Evolutionary conservation across 23 red algal genomes (phyloP), one percentile per base, ranked within the genome.

Genomic region (Gracilaria vermiculophylla): DNA sequence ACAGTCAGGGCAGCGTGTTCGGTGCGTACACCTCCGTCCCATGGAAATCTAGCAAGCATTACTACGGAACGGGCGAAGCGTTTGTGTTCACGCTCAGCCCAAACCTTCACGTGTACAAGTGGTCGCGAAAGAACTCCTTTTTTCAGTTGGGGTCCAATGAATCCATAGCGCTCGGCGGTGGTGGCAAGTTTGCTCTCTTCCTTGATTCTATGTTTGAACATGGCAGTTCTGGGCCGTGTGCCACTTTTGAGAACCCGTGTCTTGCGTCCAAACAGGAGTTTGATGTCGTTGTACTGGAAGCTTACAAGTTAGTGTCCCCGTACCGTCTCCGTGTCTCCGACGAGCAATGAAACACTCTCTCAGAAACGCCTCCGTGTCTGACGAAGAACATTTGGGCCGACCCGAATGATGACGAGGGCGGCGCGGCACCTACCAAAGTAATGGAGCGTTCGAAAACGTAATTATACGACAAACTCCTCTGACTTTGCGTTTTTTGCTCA

Each of bases 121-220:
- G 93, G 93, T 81, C 83, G 21, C 21, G 80, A 2, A 47, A 77
- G 10, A 95, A 95, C 58, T 76, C 78, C 31, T 95, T 78, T 51
- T 95, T 95, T 78, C 93, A 95, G 67, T 47, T 95, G 1, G 76
- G 60, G 1, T 78, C 75, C 14, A 34, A 47, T 29, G 75, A 89
- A 20, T 60, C 71, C 14, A 28, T 95, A 45, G 83, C 93, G 16
- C 66, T 95, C 1, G 93, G 93, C 12, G 93, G 93, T 27, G 93
- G 93, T 8, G 57, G 82, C 49, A 74, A 86, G 33, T 95, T 95
- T 74, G 93, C 93, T 41, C 72, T 95, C 11, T 90, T 87, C 77
- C 65, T 95, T 3, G 93, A 95, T 61, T 79, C 75, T 31, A 83
- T 85, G 78, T 78, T 95, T 33, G 82, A 86, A 43, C 47, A 49